Percentiles rank a stretch among this genome's conserved stretches.
These are phyloP conservation scores for Carex parvula DNA, from an alignment of 176 grass and related monocot species.

Conservation along the genomic window DNA sequence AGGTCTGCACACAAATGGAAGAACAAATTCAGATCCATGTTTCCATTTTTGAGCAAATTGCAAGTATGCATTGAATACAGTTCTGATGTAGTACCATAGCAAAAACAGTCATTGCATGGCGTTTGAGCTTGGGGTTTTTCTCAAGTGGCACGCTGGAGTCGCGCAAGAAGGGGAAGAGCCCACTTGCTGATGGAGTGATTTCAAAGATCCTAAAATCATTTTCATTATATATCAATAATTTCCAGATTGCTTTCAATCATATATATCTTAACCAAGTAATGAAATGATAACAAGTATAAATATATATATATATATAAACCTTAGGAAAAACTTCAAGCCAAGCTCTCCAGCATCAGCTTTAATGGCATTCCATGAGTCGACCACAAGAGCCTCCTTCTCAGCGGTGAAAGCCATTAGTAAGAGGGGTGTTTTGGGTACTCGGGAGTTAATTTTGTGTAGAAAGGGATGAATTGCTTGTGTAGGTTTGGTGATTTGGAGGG, in stretches of 20 bases:
- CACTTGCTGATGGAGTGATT: constrained; percentile 37
- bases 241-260: background rate
- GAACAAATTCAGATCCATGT: background rate
- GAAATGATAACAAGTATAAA: background rate
- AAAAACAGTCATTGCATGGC: constrained; percentile 34
- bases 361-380: constrained; percentile 37
- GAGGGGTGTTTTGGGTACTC: background rate
- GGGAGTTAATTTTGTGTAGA: background rate
- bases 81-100: constrained; percentile 29
- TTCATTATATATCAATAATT: background rate
- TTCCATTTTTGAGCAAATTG: background rate
- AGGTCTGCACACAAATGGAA: constrained; percentile 26
- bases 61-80: background rate
- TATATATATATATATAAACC: constrained; percentile 1
- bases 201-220: constrained; percentile 33
- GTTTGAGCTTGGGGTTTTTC: constrained; percentile 42
- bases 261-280: background rate
- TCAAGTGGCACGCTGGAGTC: constrained; percentile 31
- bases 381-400: constrained; percentile 35
- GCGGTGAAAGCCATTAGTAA: constrained; percentile 28
- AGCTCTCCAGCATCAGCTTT: constrained; percentile 27
- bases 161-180: constrained; percentile 34
- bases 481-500: constrained; percentile 21
- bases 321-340: constrained; percentile 40
- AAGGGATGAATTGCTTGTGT: background rate